phyloP scores from a whole-genome alignment of 2,329 filamentous ascomycete species.

The Aspergillus luchuensis region DNA sequence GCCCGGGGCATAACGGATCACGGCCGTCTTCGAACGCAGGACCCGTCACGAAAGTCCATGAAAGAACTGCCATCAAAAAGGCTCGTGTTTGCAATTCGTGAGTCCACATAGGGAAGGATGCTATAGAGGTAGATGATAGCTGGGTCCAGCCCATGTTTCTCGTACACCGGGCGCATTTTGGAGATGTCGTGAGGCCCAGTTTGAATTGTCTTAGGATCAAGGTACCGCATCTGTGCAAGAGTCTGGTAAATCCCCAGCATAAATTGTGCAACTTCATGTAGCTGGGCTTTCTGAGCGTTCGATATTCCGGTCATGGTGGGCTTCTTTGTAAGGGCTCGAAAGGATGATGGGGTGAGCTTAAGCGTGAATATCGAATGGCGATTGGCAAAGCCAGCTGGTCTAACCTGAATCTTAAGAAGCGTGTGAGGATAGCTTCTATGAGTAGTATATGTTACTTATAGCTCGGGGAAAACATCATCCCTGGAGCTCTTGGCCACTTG shows the following conservation, averaged over 20 bases:
- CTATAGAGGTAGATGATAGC: constrained; percentile 16
- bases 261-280: constrained; percentile 30
- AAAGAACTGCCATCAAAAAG: constrained; percentile 11
- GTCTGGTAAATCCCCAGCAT: constrained; percentile 34
- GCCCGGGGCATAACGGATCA: constrained; percentile 5
- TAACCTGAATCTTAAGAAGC: neutral
- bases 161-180: constrained; percentile 18
- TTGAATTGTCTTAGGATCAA: constrained; percentile 17
- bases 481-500: too few species aligned
- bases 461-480: too few species aligned
- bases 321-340: neutral
- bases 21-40: constrained; percentile 1
- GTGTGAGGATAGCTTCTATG: neutral
- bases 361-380: neutral
- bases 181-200: constrained; percentile 11
- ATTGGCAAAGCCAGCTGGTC: neutral
- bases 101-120: constrained; percentile 22
- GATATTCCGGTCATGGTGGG: neutral
- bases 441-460: too few species aligned
- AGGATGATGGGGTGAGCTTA: too few species aligned
- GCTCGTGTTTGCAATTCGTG: neutral
- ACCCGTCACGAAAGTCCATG: constrained; percentile 3
- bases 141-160: constrained; percentile 2
- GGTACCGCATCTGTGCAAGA: constrained; percentile 30
- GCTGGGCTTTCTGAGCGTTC: constrained; percentile 9